Evolutionary conservation across 164 flowering plant species (phyloP), one percentile per base, ranked within the genome.

Genomic region (Aristolochia contorta): DNA sequence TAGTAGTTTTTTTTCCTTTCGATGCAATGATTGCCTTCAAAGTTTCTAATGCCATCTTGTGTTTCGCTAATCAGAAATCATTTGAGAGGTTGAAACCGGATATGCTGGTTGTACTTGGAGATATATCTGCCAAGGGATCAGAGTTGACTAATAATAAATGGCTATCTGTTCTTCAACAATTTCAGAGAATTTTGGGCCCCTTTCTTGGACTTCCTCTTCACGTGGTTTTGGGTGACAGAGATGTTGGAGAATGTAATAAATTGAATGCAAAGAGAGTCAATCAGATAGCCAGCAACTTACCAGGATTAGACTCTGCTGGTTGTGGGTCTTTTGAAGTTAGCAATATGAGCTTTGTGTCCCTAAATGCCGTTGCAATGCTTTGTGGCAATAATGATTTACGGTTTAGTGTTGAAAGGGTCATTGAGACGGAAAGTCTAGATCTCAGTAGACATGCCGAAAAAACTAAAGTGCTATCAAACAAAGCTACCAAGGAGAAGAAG

Each of bases 51-150:
- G 43, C 12, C n/a, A 25, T 64, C 54, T 21, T 2, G 12, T 54
- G 23, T 50, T 27, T 59, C 54, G 56, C 20, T 49, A 56, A 62
- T 19, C 82, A 86, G 89, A 86, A 80, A 74, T 82, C 89, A 14
- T 79, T 78, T 62, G 67, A 67, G 22, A 69, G 59, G 48, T 60
- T 86, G 74, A 79, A 82, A 74, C 92, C 92, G 25, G 89, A 84
- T 69, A 79, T 86, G 85, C 79, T 84, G 59, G 63, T 86, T 15
- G 85, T 86, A 16, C 54, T 86, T 77, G 92, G 92, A 50, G 92
- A 86, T 62, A 69, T 86, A 64, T 83, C 86, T 20, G 86, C 85
- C n/a, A 74, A 61, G 56, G 89, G 92, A 18, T 76, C 69, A 10
- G 68, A 76, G 67, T 64, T 83, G 70, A 67, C 84, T 32, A 75